phyloP scores from a whole-genome alignment of 2,329 filamentous ascomycete genomes.

The Alternaria sp. region DNA sequence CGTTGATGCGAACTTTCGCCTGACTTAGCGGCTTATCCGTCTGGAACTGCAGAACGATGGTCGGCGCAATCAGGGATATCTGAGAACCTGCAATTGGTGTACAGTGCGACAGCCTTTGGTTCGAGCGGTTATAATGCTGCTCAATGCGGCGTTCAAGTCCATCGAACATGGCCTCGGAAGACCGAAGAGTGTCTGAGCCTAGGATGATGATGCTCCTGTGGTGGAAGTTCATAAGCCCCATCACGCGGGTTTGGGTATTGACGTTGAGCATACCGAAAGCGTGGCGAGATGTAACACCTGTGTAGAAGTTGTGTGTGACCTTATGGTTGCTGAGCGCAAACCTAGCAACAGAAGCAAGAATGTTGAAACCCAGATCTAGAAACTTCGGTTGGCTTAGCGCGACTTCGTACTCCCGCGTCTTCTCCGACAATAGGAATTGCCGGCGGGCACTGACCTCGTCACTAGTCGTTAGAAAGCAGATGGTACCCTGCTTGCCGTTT shows the following conservation, averaged over 20 bases:
- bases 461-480: neutral
- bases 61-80: neutral
- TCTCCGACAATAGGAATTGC: neutral
- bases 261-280: neutral
- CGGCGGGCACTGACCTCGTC: fast-evolving
- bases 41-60: neutral
- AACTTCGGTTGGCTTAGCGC: fast-evolving
- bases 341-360: fast-evolving
- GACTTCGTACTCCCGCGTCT: neutral
- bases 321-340: fast-evolving
- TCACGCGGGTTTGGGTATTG: neutral
- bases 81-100: neutral
- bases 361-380: fast-evolving
- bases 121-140: fast-evolving
- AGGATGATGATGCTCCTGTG: neutral
- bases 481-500: fast-evolving
- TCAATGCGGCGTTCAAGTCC: neutral
- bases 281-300: fast-evolving
- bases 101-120: neutral
- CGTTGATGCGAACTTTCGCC: neutral
- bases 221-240: neutral
- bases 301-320: neutral
- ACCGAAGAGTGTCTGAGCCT: fast-evolving
- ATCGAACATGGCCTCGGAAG: neutral
- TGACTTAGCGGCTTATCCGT: fast-evolving